Percentiles rank a stretch among this genome's conserved stretches.
phyloP scores from a whole-genome alignment of 306 rosid genomes.

The Sicyos edulis region DNA sequence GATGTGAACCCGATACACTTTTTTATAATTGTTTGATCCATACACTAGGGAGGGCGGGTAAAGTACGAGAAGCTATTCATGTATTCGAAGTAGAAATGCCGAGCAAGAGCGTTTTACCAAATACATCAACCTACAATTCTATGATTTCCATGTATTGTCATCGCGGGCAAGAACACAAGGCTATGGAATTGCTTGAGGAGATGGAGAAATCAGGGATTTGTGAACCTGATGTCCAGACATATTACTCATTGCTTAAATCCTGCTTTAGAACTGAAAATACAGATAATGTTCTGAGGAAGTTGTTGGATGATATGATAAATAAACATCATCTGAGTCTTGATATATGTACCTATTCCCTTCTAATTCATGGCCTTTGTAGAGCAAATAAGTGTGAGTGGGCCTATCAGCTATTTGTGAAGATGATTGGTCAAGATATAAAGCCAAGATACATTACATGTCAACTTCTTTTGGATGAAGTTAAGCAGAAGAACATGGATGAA shows the following conservation, averaged over 20 bases:
- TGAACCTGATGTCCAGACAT: slow-evolving; percentile 78
- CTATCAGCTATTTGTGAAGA: slow-evolving; percentile 55
- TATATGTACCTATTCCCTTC: slow-evolving; percentile 58
- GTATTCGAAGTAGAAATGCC: slow-evolving; percentile 63
- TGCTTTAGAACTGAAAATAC: slow-evolving; percentile 52
- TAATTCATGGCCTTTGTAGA: slow-evolving; percentile 79
- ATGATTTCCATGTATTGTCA: slow-evolving; percentile 72
- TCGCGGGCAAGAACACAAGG: slow-evolving; percentile 43
- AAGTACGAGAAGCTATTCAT: slow-evolving; percentile 38
- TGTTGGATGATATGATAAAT: slow-evolving; percentile 59
- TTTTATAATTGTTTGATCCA: slow-evolving; percentile 69
- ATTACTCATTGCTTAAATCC: slow-evolving; percentile 69
- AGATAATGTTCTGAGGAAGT: slow-evolving; percentile 35
- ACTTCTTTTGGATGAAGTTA: slow-evolving; percentile 59
- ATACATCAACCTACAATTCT: slow-evolving; percentile 70
- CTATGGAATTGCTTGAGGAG: slow-evolving; percentile 40
- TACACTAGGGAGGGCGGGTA: slow-evolving; percentile 62
- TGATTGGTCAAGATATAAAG: slow-evolving; percentile 55
- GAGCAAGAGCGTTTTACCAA: slow-evolving; percentile 37
- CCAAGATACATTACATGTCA: slow-evolving; percentile 69
- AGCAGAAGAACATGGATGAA: slow-evolving; percentile 48
- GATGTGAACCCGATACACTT: slow-evolving; percentile 56
- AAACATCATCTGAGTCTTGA: slow-evolving; percentile 71
- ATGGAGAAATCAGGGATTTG: slow-evolving; percentile 58
- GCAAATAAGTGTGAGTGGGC: slow-evolving; percentile 62